Conservation (phyloP, 371 early-diverging fungal genomes). For the Fennellomyces sp. region DNA sequence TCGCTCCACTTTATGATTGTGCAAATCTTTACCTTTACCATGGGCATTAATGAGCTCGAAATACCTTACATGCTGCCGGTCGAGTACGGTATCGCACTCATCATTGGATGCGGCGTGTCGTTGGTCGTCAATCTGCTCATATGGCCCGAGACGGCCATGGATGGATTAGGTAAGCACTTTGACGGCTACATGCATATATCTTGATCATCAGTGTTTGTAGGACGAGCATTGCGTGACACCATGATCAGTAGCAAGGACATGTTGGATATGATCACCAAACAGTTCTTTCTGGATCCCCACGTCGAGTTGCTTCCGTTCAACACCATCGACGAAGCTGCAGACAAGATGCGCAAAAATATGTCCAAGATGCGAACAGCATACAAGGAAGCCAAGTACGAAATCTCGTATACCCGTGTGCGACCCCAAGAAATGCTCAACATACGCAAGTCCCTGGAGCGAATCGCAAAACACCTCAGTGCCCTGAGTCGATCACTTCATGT, state of each 20-base stretch:
- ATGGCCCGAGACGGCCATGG: constrained; percentile 55
- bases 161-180: constrained; percentile 29
- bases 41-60: constrained; percentile 5
- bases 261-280: constrained; percentile 41
- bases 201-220: constrained; percentile 7
- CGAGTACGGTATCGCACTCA: constrained; percentile 18
- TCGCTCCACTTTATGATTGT: constrained; percentile 35
- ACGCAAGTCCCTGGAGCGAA: constrained; percentile 33
- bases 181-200: neutral
- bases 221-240: constrained; percentile 45
- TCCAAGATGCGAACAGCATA: constrained; percentile 48
- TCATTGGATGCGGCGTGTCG: constrained; percentile 28
- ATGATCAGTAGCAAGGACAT: constrained; percentile 35
- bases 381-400: constrained; percentile 50
- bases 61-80: constrained; percentile 7
- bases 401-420: constrained; percentile 43
- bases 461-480: constrained; percentile 45
- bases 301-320: constrained; percentile 27
- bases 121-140: constrained; percentile 39
- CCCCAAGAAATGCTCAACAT: constrained; percentile 36
- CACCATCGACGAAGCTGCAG: constrained; percentile 27
- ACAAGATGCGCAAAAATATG: constrained; percentile 38
- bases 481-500: constrained; percentile 43
- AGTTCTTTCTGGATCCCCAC: constrained; percentile 43
- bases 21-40: constrained; percentile 26